Conservation (phyloP, 1,139 yeast species). For the Suhomyces bokatorum region DNA sequence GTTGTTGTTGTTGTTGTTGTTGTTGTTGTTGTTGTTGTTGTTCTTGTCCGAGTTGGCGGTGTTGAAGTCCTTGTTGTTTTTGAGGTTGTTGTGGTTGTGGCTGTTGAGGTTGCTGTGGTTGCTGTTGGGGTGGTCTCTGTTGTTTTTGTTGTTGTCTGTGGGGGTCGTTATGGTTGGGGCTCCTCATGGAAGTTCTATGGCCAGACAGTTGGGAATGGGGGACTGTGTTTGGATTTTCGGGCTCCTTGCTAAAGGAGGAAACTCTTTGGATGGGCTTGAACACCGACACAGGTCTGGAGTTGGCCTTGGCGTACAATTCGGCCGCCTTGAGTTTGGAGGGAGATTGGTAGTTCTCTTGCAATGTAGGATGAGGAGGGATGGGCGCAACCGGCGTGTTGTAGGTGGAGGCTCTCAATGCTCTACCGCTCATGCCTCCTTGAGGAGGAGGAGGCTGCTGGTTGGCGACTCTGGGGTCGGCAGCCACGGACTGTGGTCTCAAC, state of each 20-base stretch:
- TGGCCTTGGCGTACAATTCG: slow-evolving; percentile 52
- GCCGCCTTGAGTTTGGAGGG: slow-evolving; percentile 48
- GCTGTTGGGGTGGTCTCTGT: slow-evolving; percentile 5
- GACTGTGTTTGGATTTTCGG: slow-evolving; percentile 10
- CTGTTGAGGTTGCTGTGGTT: not conserved
- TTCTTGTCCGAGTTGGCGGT: not conserved
- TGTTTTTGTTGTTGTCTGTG: slow-evolving; percentile 4
- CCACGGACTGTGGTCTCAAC: slow-evolving; percentile 37
- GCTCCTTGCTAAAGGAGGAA: slow-evolving; percentile 56
- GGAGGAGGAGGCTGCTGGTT: slow-evolving; percentile 7
- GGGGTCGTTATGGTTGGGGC: slow-evolving; percentile 2
- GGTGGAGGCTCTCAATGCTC: slow-evolving; percentile 34
- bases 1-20: slow-evolving; percentile 6
- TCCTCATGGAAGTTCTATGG: slow-evolving; percentile 20
- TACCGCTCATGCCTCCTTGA: slow-evolving; percentile 29
- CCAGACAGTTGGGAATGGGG: not conserved
- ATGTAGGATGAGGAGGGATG: slow-evolving; percentile 45
- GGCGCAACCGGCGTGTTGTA: slow-evolving; percentile 33
- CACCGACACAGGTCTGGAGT: slow-evolving; percentile 41
- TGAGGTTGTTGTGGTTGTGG: slow-evolving; percentile 5
- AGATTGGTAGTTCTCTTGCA: slow-evolving; percentile 40
- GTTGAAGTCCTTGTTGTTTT: slow-evolving; percentile 2
- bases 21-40: slow-evolving; percentile 6
- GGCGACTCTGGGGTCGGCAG: slow-evolving; percentile 11
- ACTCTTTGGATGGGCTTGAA: slow-evolving; percentile 43